Percentiles rank a stretch among this genome's conserved stretches.
These are phyloP conservation scores for Leptosphaerulina australis DNA, from an alignment of 2,329 filamentous ascomycete genomes.

Conservation along the genomic window DNA sequence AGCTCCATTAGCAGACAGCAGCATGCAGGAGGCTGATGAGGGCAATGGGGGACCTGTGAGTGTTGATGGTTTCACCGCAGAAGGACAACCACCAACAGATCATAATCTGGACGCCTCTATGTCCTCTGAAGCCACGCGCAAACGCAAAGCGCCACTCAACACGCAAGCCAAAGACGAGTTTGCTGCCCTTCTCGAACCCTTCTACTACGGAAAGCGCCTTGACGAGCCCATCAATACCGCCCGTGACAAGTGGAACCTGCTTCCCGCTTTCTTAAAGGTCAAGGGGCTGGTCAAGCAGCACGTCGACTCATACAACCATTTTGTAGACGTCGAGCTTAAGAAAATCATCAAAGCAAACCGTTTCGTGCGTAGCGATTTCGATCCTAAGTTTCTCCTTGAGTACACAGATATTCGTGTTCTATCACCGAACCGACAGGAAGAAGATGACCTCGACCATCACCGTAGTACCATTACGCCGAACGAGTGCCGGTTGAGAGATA, in stretches of 20 bases:
- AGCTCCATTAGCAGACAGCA: slow-evolving; percentile 23
- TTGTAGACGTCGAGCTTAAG: slow-evolving; percentile 94
- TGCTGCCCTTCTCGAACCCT: slow-evolving; percentile 69
- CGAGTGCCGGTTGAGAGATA: slow-evolving; percentile 93
- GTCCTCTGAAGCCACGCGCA: slow-evolving; percentile 34
- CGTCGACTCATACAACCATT: slow-evolving; percentile 98
- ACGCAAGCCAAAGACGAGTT: slow-evolving; percentile 57
- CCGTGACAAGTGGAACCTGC: slow-evolving; percentile 92
- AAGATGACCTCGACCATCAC: slow-evolving; percentile 63
- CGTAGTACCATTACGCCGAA: slow-evolving; percentile 77
- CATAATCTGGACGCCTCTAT: slow-evolving; percentile 28
- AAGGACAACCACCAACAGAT: slow-evolving; percentile 20
- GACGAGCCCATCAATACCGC: slow-evolving; percentile 74
- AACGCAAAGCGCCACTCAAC: slow-evolving; percentile 35
- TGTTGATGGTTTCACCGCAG: not conserved
- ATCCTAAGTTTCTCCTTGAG: slow-evolving; percentile 90
- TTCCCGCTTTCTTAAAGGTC: slow-evolving; percentile 97
- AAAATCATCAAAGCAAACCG: slow-evolving; percentile 94
- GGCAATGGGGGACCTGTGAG: slow-evolving; percentile 9
- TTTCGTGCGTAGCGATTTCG: slow-evolving; percentile 87
- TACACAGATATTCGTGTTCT: slow-evolving; percentile 89
- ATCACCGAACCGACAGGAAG: slow-evolving; percentile 77
- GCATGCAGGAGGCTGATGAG: slow-evolving; percentile 16
- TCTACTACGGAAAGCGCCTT: slow-evolving; percentile 71
- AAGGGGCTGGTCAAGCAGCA: slow-evolving; percentile 97